Percentiles rank a stretch among this genome's conserved stretches.
Conservation (phyloP, 352 stramenopile genomes). For the Globisporangium okanoganense region DNA sequence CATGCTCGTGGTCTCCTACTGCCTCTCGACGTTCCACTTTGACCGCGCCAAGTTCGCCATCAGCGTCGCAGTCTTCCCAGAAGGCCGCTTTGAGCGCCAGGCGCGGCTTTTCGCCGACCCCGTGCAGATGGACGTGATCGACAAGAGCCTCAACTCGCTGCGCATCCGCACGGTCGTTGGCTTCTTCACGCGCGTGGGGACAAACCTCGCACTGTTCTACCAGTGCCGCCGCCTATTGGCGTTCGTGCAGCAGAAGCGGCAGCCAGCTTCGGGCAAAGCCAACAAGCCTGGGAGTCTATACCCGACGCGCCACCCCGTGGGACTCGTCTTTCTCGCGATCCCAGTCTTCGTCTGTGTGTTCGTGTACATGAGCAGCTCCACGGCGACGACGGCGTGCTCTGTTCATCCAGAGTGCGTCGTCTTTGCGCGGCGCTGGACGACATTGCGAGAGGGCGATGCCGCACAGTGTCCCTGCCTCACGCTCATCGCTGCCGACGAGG, state of each 20-base stretch:
- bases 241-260: background rate
- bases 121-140: constrained; percentile 19
- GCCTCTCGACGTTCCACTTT: constrained; percentile 21
- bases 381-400: too few relatives aligned
- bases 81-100: constrained; percentile 9
- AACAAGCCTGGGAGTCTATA: too few relatives aligned
- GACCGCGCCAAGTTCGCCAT: constrained; percentile 19
- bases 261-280: too few relatives aligned
- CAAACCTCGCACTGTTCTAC: constrained; percentile 17
- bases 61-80: constrained; percentile 18
- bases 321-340: too few relatives aligned
- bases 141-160: constrained; percentile 26
- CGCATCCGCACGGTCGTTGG: constrained; percentile 21
- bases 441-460: background rate
- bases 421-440: constrained; percentile 7
- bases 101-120: constrained; percentile 19
- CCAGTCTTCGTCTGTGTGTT: too few relatives aligned
- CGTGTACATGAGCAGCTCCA: too few relatives aligned
- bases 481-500: constrained; percentile 23
- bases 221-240: background rate
- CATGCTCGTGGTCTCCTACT: constrained; percentile 24
- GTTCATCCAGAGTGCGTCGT: constrained; percentile 14
- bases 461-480: constrained; percentile 27
- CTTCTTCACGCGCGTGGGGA: constrained; percentile 26
- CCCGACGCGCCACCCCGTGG: too few relatives aligned